Conservation (phyloP, 306 rosid species). For the Rosa lucieae region DNA sequence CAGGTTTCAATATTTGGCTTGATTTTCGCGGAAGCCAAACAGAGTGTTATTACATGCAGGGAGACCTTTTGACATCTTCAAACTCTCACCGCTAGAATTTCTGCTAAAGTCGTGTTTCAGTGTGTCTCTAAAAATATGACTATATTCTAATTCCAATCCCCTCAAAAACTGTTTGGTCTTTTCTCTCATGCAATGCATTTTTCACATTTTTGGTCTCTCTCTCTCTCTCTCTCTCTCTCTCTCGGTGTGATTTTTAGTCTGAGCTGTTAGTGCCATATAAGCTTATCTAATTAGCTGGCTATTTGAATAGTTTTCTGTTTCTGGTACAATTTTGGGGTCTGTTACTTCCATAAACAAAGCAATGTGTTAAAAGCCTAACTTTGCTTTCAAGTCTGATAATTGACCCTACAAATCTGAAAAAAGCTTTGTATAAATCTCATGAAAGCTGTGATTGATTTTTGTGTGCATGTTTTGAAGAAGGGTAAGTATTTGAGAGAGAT, state of each 20-base stretch:
- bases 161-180: background rate
- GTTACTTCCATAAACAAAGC: background rate
- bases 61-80: constrained; percentile 1
- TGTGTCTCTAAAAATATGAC: constrained; percentile 1
- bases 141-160: background rate
- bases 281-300: constrained; percentile 8
- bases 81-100: background rate
- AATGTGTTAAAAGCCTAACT: background rate
- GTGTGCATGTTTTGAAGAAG: background rate
- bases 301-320: background rate
- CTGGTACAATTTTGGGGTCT: background rate
- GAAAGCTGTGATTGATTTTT: background rate
- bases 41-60: constrained; percentile 5
- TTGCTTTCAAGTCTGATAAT: background rate
- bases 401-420: background rate
- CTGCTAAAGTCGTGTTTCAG: background rate
- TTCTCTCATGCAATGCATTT: background rate
- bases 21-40: constrained; percentile 31
- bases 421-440: background rate
- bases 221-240: too few relatives aligned
- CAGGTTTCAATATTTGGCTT: background rate
- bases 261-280: background rate
- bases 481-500: background rate
- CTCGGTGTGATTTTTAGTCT: background rate
- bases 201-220: background rate